Conservation (phyloP, 164 flowering plant genomes). For the Houttuynia cordata region DNA sequence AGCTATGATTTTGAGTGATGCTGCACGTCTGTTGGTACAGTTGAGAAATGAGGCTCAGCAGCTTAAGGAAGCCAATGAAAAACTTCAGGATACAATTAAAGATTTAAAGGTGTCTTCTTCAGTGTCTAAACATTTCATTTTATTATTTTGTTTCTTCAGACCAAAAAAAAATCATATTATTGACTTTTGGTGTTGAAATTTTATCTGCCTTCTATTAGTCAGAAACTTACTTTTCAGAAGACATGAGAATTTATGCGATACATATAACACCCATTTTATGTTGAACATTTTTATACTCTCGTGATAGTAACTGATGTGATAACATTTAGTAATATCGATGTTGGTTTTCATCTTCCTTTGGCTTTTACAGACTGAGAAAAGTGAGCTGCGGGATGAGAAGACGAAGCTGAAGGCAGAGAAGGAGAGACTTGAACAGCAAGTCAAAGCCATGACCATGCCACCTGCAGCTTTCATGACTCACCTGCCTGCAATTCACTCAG, state of each 20-base stretch:
- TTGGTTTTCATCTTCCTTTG: neutral
- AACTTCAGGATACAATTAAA: conserved; percentile 50
- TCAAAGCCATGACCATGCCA: conserved; percentile 31
- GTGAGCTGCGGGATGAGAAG: neutral
- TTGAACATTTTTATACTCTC: too few relatives aligned
- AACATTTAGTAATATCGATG: too few relatives aligned
- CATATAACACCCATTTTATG: too few relatives aligned
- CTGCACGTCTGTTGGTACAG: conserved; percentile 44
- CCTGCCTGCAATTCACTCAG: conserved; percentile 21
- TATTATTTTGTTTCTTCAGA: neutral
- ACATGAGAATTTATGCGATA: too few relatives aligned
- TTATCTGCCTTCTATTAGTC: too few relatives aligned
- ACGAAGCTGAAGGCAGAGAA: conserved; percentile 25
- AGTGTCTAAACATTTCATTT: neutral
- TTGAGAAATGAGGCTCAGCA: conserved; percentile 46
- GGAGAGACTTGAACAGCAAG: conserved; percentile 34
- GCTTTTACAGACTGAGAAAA: neutral
- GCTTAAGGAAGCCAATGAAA: conserved; percentile 40
- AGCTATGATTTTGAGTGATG: conserved; percentile 46
- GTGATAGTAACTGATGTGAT: too few relatives aligned
- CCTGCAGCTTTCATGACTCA: conserved; percentile 31
- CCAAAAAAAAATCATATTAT: neutral
- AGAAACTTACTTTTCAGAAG: too few relatives aligned
- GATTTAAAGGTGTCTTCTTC: conserved; percentile 43
- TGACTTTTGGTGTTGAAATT: too few relatives aligned